phyloP scores from a whole-genome alignment of 2,329 filamentous ascomycete species.

The Xylaria polymorpha region DNA sequence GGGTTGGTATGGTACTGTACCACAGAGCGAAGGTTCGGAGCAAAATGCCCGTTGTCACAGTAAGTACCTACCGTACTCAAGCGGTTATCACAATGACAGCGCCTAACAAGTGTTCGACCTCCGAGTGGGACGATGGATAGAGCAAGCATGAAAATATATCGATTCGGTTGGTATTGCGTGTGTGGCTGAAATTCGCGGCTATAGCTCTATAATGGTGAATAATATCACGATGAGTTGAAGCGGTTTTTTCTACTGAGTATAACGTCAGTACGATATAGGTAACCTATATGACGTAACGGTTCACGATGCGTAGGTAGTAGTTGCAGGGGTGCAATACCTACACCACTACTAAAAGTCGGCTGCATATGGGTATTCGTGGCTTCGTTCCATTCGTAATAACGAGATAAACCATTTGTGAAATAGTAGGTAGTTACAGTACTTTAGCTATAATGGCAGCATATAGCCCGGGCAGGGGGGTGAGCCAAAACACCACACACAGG shows the following conservation, averaged over 20 bases:
- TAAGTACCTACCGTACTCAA: background rate
- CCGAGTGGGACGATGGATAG: background rate
- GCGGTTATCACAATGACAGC: background rate
- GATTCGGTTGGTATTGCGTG: background rate
- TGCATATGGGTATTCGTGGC: background rate
- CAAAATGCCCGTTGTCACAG: conserved; percentile 18
- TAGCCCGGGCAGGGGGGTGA: too few relatives aligned
- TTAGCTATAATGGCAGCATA: background rate
- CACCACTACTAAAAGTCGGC: background rate
- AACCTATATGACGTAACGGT: conserved; percentile 20
- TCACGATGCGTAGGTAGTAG: background rate
- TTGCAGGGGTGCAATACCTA: too few relatives aligned
- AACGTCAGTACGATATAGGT: conserved; percentile 5
- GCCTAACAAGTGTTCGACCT: background rate
- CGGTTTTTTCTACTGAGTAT: background rate
- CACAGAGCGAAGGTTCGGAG: conserved; percentile 12
- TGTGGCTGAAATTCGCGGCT: background rate
- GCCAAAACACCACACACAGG: too few relatives aligned
- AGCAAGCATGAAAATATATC: background rate
- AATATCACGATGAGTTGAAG: background rate
- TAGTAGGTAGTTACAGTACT: background rate
- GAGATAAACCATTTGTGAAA: background rate
- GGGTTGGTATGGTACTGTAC: too few relatives aligned
- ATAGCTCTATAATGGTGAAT: background rate
- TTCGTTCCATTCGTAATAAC: background rate